Evolutionary conservation across 1,284 basidiomycete species (phyloP).

Genomic region (Marasmius tenuissimus): DNA sequence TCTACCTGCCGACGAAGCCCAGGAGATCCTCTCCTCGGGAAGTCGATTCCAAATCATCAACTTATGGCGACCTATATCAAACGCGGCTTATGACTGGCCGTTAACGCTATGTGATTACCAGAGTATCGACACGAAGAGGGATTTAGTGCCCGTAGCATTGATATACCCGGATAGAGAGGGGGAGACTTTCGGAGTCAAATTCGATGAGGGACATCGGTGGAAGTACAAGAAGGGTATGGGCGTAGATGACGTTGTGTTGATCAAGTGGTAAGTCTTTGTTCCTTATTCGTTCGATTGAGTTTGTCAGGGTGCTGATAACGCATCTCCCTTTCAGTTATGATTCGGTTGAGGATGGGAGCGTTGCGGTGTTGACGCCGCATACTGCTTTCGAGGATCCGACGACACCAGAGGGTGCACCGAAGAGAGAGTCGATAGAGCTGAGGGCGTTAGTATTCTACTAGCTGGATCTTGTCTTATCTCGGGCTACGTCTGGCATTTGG

Average conservation of each 20-base stretch:
- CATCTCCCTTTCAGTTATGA: constrained; percentile 26
- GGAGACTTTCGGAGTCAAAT: constrained; percentile 31
- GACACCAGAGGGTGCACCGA: constrained; percentile 42
- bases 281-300: not conserved
- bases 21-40: constrained; percentile 33
- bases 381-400: constrained; percentile 39
- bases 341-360: constrained; percentile 33
- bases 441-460: constrained; percentile 48
- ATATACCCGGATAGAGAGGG: constrained; percentile 40
- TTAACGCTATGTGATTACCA: constrained; percentile 60
- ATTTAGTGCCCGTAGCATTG: constrained; percentile 45
- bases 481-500: too few species aligned
- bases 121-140: constrained; percentile 40
- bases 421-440: constrained; percentile 51
- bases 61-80: constrained; percentile 61
- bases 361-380: constrained; percentile 43
- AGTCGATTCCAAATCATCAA: constrained; percentile 64
- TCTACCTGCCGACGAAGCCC: constrained; percentile 46
- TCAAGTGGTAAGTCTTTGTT: constrained; percentile 42
- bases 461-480: not conserved
- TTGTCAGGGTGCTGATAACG: not conserved
- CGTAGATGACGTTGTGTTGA: constrained; percentile 45
- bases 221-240: constrained; percentile 45
- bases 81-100: constrained; percentile 51
- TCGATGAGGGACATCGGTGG: constrained; percentile 41